Evolutionary conservation across 1,139 yeast genomes (phyloP).

Genomic region (Geotrichum bryndzae): DNA sequence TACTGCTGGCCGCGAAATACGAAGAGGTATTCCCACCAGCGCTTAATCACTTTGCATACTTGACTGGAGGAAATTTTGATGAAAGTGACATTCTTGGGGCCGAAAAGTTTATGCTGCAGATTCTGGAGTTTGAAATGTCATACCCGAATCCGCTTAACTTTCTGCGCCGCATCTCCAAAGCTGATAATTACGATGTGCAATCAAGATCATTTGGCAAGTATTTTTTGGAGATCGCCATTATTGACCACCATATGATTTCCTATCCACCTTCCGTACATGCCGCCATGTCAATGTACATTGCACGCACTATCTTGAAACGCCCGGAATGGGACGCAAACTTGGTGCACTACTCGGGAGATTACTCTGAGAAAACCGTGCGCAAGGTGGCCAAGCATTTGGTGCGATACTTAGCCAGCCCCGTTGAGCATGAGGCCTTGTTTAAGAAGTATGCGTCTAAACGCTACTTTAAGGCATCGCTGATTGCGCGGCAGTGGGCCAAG

Average conservation of each 20-base stretch:
- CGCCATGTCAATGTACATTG: constrained; percentile 87
- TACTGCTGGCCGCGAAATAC: constrained; percentile 90
- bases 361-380: constrained; percentile 62
- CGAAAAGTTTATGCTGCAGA: constrained; percentile 73
- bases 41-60: constrained; percentile 79
- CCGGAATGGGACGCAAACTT: constrained; percentile 61
- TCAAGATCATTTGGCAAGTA: constrained; percentile 90
- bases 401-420: constrained; percentile 77
- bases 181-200: constrained; percentile 91
- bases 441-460: constrained; percentile 89
- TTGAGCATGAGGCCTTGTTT: constrained; percentile 86
- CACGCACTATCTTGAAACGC: constrained; percentile 71
- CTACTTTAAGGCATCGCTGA: constrained; percentile 83
- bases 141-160: constrained; percentile 95
- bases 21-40: constrained; percentile 94
- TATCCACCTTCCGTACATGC: constrained; percentile 59
- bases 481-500: constrained; percentile 90
- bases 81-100: constrained; percentile 85
- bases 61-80: constrained; percentile 77
- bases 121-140: constrained; percentile 70
- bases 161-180: constrained; percentile 84
- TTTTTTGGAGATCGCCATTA: constrained; percentile 70
- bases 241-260: constrained; percentile 77
- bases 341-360: constrained; percentile 90
- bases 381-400: constrained; percentile 69